Evolutionary conservation across 768 basidiomycete genomes (phyloP), one percentile per base, ranked within the genome.

Genomic region (Psilocybe sp.): DNA sequence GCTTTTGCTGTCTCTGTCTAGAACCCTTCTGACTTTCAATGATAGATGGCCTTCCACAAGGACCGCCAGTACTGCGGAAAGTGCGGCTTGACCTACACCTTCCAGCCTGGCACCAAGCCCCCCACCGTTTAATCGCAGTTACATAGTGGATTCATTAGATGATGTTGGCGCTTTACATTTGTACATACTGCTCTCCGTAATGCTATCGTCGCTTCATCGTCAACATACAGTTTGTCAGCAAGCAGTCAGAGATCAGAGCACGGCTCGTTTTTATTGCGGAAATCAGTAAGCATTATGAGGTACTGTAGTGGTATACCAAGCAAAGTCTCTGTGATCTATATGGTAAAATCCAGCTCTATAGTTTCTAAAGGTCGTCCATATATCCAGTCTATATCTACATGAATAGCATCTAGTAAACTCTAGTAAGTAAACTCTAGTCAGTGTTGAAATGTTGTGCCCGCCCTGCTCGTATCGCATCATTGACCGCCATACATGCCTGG

Each of bases 1-100:
- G 9, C 7, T 31, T 38, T 44, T 7, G 16, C 40, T 40, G 34
- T 32, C 32, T 39, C 19, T 14, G 11, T 46, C 11, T 44, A 1
- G 16, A 18, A 14, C 23, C 44, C 11, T 40, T 10, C 33, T 19
- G 58, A 20, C 54, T 70, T 42, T 46, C 58, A 34, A 68, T 56
- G 23, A 28, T 66, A 89, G 94, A 98, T 98, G 96, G 94, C 94
- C 53, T 93, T 93, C 85, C 96, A 99, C 82, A 81, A 89, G 60
- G 92, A 98, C 73, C 87, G 96, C 60, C 96, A 98, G 75, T 95
- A 96, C 75, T 98, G 95, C 71, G 95, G 96, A 74, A 92, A 92
- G 76, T 94, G 91, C 56, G 89, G 89, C 42, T 69, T 92, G 72
- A 92, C 89, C 44, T 92, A 91, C 78, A 84, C 85, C 50, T 91